Evolutionary conservation across 441 rosid genomes (phyloP), one percentile per base, ranked within the genome.

Genomic region (Populus hybrid): DNA sequence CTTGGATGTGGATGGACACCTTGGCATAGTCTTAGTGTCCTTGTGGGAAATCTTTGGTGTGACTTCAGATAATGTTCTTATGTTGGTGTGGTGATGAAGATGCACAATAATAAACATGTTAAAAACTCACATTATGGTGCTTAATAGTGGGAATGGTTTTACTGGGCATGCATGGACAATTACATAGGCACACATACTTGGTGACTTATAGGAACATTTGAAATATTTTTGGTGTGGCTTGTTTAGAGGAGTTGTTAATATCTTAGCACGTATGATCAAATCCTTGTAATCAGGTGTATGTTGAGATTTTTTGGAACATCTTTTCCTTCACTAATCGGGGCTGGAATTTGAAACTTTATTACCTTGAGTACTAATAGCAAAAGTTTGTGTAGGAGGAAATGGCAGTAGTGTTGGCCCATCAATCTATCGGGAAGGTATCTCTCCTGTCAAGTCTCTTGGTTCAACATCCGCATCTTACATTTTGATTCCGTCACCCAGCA

Each of bases 301-400:
- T n/a, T 46, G 11, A 28, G n/a, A 23, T 23, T 57, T 69, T 42
- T 21, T 34, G 12, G 1, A 30, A 74, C 8, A 70, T 30, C 71
- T 20, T 16, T 16, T 46, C 30, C 57, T 70, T 35, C 72, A 21
- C 11, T 38, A 16, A 1, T 23, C 10, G 0, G 20, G 36, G 35
- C 68, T 57, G 63, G 64, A 24, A 12, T 36, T 34, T 34, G 9
- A 32, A 76, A 32, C 26, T 59, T 61, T 21, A 40, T 9, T 24
- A 8, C n/a, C 54, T 74, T 20, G 59, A 73, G 42, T 54, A n/a
- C 61, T 36, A 61, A 72, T 8, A 34, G 24, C 4, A n/a, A 65
- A 30, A 16, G 21, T 12, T 72, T 77, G 59, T 84, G 83, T 88
- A 89, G 95, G 92, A 79, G 95, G 92, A 80, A 83, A 84, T 73